Percentiles rank a stretch among this genome's conserved stretches.
phyloP scores from a whole-genome alignment of 2,329 filamentous ascomycete species.

The Hymenoscyphus linearis region DNA sequence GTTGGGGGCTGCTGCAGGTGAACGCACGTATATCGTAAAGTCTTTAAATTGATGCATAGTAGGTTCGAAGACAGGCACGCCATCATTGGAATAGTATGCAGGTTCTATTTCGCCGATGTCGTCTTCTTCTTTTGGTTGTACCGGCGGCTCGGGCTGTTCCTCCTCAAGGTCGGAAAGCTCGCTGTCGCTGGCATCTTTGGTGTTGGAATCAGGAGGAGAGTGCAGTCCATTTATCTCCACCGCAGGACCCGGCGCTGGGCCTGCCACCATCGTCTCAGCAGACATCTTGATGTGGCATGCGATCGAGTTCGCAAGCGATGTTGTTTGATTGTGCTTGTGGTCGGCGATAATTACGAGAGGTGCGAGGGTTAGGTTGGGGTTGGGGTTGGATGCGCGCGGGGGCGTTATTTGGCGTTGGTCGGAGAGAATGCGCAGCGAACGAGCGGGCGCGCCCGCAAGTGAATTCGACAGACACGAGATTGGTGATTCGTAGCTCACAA shows the following conservation, averaged over 20 bases:
- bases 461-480: not conserved
- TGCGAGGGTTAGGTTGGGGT: conserved; percentile 7
- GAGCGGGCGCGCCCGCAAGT: not conserved
- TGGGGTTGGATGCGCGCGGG: not conserved
- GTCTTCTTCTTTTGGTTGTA: conserved; percentile 43
- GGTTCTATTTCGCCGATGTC: conserved; percentile 76
- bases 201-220: conserved; percentile 61
- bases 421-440: not conserved
- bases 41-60: conserved; percentile 92
- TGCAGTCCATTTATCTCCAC: conserved; percentile 38
- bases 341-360: conserved; percentile 9
- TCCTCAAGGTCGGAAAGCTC: conserved; percentile 60
- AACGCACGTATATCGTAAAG: conserved; percentile 80
- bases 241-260: conserved; percentile 20
- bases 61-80: conserved; percentile 91
- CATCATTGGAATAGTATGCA: conserved; percentile 76
- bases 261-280: conserved; percentile 24
- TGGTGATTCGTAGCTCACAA: not conserved
- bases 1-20: not conserved
- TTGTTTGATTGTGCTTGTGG: conserved; percentile 7
- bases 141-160: conserved; percentile 12
- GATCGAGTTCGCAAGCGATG: conserved; percentile 17
- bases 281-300: conserved; percentile 28
- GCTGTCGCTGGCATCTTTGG: conserved; percentile 55
- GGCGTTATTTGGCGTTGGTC: not conserved